Base-by-base conservation (phyloP, 768 basidiomycete genomes). In the Calocera cornea region DNA sequence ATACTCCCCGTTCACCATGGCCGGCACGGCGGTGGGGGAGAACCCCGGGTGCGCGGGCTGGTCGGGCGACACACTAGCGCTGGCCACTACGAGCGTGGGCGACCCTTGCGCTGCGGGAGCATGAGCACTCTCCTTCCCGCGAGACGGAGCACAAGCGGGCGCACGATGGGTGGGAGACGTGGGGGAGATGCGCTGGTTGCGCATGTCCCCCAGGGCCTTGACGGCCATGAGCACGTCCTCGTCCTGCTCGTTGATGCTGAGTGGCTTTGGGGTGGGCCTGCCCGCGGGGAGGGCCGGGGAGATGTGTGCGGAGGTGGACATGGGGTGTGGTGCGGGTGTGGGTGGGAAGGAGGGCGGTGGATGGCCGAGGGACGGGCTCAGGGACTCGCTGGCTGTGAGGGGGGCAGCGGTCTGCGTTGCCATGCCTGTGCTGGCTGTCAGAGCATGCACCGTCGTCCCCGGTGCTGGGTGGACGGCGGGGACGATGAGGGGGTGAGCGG, bases 171-270 rank as follows among this genome's bases (percentile, higher is more conserved):
- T 36, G 27, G 22, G 68, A 60, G 66, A 40, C 31, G 47, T 41
- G 31, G 33, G 27, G 24, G 67, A 22, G 10, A 24, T 40, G 33
- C 68, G 74, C 68, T 82, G 79, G 65, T 82, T 86, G 66, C 87
- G 81, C 90, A 92, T 91, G 72, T 89, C 87, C 31, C 82, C 89
- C 17, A 92, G 80, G 0, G 89, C 90, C 40, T 82, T 77, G 14
- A 89, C 85, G 24, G 90, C 91, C 73, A 91, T 92, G 65, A 85
- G 82, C 0, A 90, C 88, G 72, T 84, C 86, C 76, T 90, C 89
- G 70, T 90, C 89, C 34, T 10, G 16, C 36, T 64, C 64, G 29
- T 64, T 41, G 19, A 64, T 64, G 64, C 64, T 64, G 16, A 64
- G 24, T 12, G n/a, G 11, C 64, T 22, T 60, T 19, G 54, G 14